Conservation (phyloP, 2,329 filamentous ascomycete species). For the Pseudocercospora macadamiae region DNA sequence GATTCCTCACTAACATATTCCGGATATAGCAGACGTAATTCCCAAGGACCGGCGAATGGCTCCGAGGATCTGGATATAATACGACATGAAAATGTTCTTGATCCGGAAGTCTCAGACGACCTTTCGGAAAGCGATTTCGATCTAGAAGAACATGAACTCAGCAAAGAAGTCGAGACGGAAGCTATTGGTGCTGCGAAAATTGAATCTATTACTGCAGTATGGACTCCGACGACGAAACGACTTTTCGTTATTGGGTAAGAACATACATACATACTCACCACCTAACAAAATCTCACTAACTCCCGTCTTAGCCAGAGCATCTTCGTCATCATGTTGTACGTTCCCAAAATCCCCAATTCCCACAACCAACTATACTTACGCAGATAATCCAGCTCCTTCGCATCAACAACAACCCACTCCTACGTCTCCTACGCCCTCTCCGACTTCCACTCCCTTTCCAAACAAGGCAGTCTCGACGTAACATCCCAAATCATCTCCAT, state of each 20-base stretch:
- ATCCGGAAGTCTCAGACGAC: not conserved
- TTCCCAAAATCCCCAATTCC: not conserved
- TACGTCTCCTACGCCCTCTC: conserved; percentile 49
- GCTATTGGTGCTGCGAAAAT: conserved; percentile 2
- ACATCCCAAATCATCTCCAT: conserved; percentile 45
- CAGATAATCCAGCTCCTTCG: conserved; percentile 7
- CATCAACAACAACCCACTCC: conserved; percentile 38
- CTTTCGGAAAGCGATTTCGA: not conserved
- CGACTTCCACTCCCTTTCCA: conserved; percentile 42
- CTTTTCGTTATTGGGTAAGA: not conserved
- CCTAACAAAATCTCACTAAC: not conserved
- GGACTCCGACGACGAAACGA: not conserved
- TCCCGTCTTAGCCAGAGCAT: not conserved
- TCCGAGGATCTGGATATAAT: not conserved
- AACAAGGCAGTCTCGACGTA: conserved; percentile 41
- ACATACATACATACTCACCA: too few relatives aligned
- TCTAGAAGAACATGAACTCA: conserved; percentile 7
- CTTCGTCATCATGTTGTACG: conserved; percentile 9
- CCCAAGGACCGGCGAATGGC: not conserved
- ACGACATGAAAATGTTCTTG: not conserved
- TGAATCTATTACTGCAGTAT: conserved; percentile 2
- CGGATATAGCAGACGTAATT: not conserved
- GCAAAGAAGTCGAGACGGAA: not conserved
- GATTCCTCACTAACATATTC: not conserved
- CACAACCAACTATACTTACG: too few relatives aligned